Base-by-base conservation (phyloP, 495 filamentous ascomycete species). In the Penicillium lividum region DNA sequence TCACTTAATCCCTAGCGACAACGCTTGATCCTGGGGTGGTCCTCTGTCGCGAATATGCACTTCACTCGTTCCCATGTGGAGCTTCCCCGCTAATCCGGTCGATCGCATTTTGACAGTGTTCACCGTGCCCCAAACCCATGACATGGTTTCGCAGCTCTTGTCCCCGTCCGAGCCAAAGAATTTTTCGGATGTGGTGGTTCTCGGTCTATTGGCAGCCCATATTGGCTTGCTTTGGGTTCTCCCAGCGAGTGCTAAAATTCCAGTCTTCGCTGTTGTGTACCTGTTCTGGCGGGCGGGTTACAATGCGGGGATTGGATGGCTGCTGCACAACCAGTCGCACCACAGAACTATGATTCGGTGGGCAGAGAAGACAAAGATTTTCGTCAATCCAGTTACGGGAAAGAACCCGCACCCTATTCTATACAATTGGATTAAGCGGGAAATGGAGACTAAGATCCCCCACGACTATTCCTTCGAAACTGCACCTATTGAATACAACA, bases 91-190 rank as follows among this genome's bases (percentile, higher is more conserved):
- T 70, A 68, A 68, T 16, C 51, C 52, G 44, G 33, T 53, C 51
- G 34, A 27, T 42, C 40, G 46, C 48, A 44, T 57, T 18, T 27
- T n/a, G n/a, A 47, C 62, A 98, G 94, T 94, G 53, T 98, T 98
- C 73, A 89, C 91, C 34, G 94, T 98, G 22, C 95, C 94, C 46
- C 88, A 91, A 61, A 98, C 94, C 44, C 91, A 97, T 80, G 94
- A 98, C 74, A 98, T 98, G 93, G 94, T 98, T 65, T 95, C 94
- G 52, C 94, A 97, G 72, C 83, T 98, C 18, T 83, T 98, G 59
- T 95, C 93, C 54, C 94, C 94, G n/a, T 89, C 86, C 49, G 86
- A 97, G 71, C 92, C 94, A 5, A 98, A 98, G 78, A 98, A 98
- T 66, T 62, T 95, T 42, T 92, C 91, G 58, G 94, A 98, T 68